Conservation (phyloP, 352 stramenopile species). For the Phytophthora pinifolia region DNA sequence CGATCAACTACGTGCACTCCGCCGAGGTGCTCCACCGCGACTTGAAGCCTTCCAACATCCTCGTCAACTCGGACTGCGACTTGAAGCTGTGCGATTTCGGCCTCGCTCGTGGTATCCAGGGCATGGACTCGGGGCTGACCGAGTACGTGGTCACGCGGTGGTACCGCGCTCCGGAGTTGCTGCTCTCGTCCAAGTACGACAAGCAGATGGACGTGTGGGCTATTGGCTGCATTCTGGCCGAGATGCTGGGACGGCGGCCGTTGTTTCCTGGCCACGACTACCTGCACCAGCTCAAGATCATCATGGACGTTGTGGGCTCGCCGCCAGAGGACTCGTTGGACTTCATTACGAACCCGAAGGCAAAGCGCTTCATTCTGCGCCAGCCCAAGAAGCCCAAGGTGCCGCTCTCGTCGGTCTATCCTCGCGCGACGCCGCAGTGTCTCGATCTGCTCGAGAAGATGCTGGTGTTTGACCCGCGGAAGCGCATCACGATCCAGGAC, state of each 20-base stretch:
- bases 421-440: constrained; percentile 73
- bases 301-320: constrained; percentile 88
- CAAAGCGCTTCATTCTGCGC: constrained; percentile 86
- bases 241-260: constrained; percentile 84
- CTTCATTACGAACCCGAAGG: constrained; percentile 90
- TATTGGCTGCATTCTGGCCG: constrained; percentile 85
- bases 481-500: constrained; percentile 80
- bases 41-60: constrained; percentile 78
- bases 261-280: constrained; percentile 88
- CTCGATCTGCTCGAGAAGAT: constrained; percentile 93
- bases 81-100: constrained; percentile 84
- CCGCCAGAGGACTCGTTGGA: constrained; percentile 78
- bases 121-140: constrained; percentile 77
- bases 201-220: constrained; percentile 90
- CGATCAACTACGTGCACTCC: constrained; percentile 80
- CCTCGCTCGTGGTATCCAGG: constrained; percentile 70
- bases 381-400: constrained; percentile 88
- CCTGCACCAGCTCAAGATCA: constrained; percentile 89
- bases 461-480: constrained; percentile 92
- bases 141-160: constrained; percentile 93
- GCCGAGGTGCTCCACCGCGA: constrained; percentile 78
- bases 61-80: constrained; percentile 84
- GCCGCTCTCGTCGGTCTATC: constrained; percentile 83
- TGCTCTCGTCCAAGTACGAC: constrained; percentile 91
- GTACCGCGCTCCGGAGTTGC: constrained; percentile 91